phyloP scores from a whole-genome alignment of 129 eudicot genomes.

The Silybum marianum region DNA sequence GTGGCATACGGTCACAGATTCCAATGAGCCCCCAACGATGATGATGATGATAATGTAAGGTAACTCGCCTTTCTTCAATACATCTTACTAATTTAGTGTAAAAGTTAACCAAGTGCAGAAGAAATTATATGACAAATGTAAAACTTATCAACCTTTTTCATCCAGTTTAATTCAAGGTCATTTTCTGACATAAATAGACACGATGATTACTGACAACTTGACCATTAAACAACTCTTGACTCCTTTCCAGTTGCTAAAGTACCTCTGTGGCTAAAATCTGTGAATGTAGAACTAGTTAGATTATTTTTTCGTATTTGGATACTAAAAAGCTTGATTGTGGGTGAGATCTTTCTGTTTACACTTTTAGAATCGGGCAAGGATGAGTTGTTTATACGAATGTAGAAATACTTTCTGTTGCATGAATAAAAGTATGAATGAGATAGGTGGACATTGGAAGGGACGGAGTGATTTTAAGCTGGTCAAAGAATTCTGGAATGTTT shows the following conservation, averaged over 20 bases:
- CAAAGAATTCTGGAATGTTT: not conserved
- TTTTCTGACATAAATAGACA: not conserved
- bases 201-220: not conserved
- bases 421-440: not conserved
- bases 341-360: no score
- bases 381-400: no score
- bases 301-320: no score
- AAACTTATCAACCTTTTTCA: not conserved
- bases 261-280: no score
- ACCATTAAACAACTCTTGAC: no score
- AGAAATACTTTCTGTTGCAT: not conserved
- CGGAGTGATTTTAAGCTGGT: not conserved
- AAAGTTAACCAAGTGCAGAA: not conserved
- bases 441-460: no score
- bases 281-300: no score
- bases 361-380: no score
- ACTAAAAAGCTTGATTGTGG: no score
- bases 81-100: not conserved
- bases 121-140: not conserved
- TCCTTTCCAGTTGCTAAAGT: no score
- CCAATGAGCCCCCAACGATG: slow-evolving; percentile 17
- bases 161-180: not conserved
- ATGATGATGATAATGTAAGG: not conserved
- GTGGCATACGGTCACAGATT: slow-evolving; percentile 19
- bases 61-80: not conserved